Base-by-base conservation (phyloP, 2,329 filamentous ascomycete genomes). In the Ascosphaera apis region DNA sequence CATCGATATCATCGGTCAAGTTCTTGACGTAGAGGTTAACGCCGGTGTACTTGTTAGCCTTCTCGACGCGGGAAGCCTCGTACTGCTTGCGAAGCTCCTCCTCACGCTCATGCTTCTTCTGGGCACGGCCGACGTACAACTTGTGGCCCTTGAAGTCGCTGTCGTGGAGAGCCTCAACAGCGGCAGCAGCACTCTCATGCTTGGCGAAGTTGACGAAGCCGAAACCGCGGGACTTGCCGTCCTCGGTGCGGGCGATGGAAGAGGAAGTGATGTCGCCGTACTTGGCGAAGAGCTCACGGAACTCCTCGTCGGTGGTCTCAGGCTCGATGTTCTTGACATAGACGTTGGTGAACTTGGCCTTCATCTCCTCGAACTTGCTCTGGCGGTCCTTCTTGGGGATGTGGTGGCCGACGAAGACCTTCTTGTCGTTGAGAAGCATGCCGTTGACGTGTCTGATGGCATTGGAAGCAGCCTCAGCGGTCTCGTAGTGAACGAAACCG, bases 321-420 rank as follows among this genome's bases (percentile, higher is more conserved):
- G 63, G 52, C 50, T 75, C 72, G 48, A 98, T 77, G 66, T 98
- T 98, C 76, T 98, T 98, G 66, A 98, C 81, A 65, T 98, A 98
- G 61, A 98, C 76, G 60, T 98, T 98, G 67, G 88, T 98, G 71
- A 91, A 98, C 70, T 98, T 98, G 60, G 88, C 88, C 76, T 98
- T 98, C 86, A 98, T 98, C 70, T 98, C 88, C 67, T 98, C 88
- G 50, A 95, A 95, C 67, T 98, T 98, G 81, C 82, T 92, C 72
- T 95, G 88, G 51, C 88, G 86, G 56, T 98, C 88, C 72, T 95
- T 95, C 78, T 95, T 95, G 58, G 88, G 84, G 52, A 98, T 95
- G 65, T 98, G 88, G 63, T 93, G 86, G 45, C 88, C 88, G 48
- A 98, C 88, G 50, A 91, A 98, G 45, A 98, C 88, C 72, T 98